Conservation (phyloP, 129 eudicot species). For the Flaveria trinervia region DNA sequence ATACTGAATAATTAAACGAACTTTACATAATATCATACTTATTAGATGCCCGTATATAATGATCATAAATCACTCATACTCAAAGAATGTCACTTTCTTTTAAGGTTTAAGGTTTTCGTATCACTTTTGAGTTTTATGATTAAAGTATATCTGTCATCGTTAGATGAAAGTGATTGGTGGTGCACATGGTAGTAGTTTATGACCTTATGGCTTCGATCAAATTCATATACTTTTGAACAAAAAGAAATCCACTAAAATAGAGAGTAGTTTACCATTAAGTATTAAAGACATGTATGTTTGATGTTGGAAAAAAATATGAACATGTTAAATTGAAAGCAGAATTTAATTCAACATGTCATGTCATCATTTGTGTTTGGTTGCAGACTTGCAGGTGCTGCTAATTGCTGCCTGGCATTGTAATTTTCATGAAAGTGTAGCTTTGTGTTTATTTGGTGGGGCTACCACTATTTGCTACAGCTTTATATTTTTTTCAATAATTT, state of each 20-base stretch:
- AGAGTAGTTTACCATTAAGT: background rate
- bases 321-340: background rate
- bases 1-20: no score
- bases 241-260: background rate
- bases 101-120: no score
- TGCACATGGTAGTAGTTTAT: background rate
- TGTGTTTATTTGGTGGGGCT: background rate
- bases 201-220: background rate
- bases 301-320: background rate
- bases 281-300: no score
- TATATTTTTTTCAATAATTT: no score
- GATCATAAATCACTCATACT: no score
- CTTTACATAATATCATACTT: no score
- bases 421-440: background rate
- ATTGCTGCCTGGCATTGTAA: background rate
- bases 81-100: no score
- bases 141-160: background rate
- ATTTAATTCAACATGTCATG: background rate
- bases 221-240: background rate
- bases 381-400: background rate
- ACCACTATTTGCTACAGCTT: no score
- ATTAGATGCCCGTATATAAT: no score
- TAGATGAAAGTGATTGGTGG: background rate
- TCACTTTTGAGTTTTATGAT: no score
- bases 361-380: constrained; percentile 8